These are phyloP conservation scores for Heliamphora pulchella DNA, from an alignment of 179 eudicot species.

Conservation along the genomic window DNA sequence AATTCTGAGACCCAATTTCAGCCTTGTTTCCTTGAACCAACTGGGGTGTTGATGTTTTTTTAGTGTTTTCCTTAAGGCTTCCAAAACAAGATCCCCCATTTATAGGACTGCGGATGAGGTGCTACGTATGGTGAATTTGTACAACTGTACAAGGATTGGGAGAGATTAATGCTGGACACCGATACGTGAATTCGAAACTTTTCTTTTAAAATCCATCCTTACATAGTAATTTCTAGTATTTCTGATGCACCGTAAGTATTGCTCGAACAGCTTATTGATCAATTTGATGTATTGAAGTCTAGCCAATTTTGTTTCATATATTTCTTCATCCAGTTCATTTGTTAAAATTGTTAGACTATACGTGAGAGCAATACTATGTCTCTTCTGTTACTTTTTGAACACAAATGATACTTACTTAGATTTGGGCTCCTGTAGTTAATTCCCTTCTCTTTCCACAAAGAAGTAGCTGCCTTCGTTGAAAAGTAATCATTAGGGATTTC, in stretches of 20 bases:
- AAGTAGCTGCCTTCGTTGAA: neutral
- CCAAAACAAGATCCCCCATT: too few species aligned
- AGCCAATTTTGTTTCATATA: neutral
- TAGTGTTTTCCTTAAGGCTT: too few species aligned
- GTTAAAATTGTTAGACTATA: neutral
- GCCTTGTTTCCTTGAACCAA: neutral
- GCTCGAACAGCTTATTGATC: neutral
- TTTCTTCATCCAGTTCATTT: neutral
- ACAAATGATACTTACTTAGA: neutral
- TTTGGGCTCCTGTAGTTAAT: neutral
- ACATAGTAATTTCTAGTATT: neutral
- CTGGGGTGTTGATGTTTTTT: neutral
- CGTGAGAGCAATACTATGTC: neutral
- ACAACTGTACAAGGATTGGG: too few species aligned
- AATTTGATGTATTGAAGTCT: neutral
- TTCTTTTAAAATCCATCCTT: too few species aligned
- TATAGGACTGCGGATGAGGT: too few species aligned
- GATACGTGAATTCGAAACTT: too few species aligned
- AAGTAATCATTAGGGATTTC: neutral
- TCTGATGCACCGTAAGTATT: neutral
- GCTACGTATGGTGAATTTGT: too few species aligned
- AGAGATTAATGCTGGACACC: too few species aligned
- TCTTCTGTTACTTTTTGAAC: neutral
- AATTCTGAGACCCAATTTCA: neutral
- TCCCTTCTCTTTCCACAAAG: neutral